Evolutionary conservation across 2,329 filamentous ascomycete species (phyloP).

Genomic region (Akanthomyces muscarius): DNA sequence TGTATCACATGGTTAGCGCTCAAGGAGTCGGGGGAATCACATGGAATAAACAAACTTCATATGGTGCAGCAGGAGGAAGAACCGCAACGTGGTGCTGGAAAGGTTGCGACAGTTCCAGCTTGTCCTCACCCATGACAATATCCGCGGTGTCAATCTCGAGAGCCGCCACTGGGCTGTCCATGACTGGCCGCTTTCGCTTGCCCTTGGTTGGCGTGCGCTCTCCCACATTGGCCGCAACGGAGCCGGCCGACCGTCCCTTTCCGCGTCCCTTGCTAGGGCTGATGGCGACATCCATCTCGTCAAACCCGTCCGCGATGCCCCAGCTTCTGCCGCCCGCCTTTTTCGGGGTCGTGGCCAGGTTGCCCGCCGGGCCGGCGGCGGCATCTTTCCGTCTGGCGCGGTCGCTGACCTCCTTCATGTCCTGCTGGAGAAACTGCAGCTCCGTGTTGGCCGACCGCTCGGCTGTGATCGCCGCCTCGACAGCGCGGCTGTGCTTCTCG

Average conservation of each 20-base stretch:
- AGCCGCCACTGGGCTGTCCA: conserved; percentile 63
- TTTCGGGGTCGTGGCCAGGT: conserved; percentile 54
- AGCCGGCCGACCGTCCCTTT: conserved; percentile 36
- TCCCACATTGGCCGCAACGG: conserved; percentile 41
- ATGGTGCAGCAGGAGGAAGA: conserved; percentile 31
- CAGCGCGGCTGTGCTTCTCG: conserved; percentile 58
- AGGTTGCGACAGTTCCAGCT: conserved; percentile 18
- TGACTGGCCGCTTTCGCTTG: conserved; percentile 64
- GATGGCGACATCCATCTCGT: conserved; percentile 56
- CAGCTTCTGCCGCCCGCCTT: conserved; percentile 48
- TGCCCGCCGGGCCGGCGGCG: conserved; percentile 23
- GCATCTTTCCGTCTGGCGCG: conserved; percentile 45
- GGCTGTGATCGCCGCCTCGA: conserved; percentile 62
- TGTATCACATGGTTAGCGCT: conserved; percentile 29
- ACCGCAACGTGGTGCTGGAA: conserved; percentile 23
- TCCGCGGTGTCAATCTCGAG: conserved; percentile 51
- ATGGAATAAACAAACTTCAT: conserved; percentile 38
- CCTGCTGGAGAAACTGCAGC: conserved; percentile 68
- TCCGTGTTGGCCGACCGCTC: conserved; percentile 64
- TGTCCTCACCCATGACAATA: conserved; percentile 33
- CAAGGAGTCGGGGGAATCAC: not conserved
- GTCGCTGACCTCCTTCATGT: conserved; percentile 58
- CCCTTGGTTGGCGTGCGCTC: conserved; percentile 61
- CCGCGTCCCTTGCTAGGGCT: conserved; percentile 52
- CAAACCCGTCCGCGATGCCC: conserved; percentile 70